Conservation (phyloP, 495 filamentous ascomycete genomes). For the Talaromyces adpressus region DNA sequence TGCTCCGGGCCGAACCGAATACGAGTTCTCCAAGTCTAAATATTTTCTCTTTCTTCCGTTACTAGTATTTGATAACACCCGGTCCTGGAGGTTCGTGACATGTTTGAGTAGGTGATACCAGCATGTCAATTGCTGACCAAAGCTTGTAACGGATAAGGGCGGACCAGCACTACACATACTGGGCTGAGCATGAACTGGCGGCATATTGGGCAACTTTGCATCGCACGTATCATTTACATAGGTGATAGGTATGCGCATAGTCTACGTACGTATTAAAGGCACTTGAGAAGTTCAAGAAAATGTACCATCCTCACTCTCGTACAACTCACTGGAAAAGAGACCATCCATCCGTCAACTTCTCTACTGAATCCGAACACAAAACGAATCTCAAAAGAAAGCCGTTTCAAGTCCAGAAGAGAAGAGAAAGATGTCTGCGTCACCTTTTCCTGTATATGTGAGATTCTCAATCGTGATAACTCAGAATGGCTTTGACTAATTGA, state of each 20-base stretch:
- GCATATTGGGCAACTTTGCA: not conserved
- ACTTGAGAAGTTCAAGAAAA: not conserved
- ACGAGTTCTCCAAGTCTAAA: too few relatives aligned
- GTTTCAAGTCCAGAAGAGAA: not conserved
- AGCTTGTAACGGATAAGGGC: too few relatives aligned
- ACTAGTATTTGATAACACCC: too few relatives aligned
- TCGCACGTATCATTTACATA: not conserved
- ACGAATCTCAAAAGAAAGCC: not conserved
- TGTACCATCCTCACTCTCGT: not conserved
- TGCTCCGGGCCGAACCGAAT: too few relatives aligned
- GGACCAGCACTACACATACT: too few relatives aligned
- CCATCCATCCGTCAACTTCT: not conserved
- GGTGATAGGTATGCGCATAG: not conserved
- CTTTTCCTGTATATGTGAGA: not conserved
- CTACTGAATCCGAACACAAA: not conserved
- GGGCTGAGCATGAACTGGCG: too few relatives aligned
- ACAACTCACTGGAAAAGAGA: not conserved
- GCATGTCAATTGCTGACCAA: too few relatives aligned
- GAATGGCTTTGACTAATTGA: slow-evolving; percentile 12
- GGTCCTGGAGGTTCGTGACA: too few relatives aligned
- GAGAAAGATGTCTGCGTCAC: not conserved
- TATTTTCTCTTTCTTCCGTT: too few relatives aligned
- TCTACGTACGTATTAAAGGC: not conserved
- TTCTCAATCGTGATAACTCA: not conserved
- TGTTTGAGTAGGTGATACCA: too few relatives aligned